Percentiles rank a stretch among this genome's conserved stretches.
phyloP scores from a whole-genome alignment of 768 basidiomycete species.

The Postia placenta region DNA sequence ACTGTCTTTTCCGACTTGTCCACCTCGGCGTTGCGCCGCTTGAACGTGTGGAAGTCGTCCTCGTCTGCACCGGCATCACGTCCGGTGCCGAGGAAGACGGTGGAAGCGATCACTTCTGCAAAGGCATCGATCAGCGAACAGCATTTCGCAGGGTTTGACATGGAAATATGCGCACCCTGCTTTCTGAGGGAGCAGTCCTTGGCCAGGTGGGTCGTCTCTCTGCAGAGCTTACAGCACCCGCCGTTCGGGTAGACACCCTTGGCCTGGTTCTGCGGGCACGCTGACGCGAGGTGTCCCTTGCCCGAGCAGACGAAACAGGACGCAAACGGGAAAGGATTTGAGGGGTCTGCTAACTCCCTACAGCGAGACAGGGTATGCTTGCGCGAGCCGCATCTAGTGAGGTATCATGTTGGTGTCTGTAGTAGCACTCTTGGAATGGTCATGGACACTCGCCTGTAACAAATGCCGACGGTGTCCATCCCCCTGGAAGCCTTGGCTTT shows the following conservation, averaged over 20 bases:
- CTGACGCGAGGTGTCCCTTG: slow-evolving; percentile 79
- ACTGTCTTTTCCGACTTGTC: slow-evolving; percentile 52
- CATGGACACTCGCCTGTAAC: slow-evolving; percentile 23
- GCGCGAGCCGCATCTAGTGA: slow-evolving; percentile 69
- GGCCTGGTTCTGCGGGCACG: slow-evolving; percentile 73
- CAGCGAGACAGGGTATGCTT: slow-evolving; percentile 78
- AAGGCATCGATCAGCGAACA: neutral
- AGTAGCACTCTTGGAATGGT: neutral
- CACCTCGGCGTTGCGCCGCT: slow-evolving; percentile 54
- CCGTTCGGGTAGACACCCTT: slow-evolving; percentile 89
- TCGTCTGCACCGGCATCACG: slow-evolving; percentile 78
- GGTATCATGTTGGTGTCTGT: neutral
- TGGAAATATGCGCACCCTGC: slow-evolving; percentile 35
- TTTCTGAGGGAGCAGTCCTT: slow-evolving; percentile 71
- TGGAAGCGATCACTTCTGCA: slow-evolving; percentile 31
- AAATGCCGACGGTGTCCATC: slow-evolving; percentile 66
- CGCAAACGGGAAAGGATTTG: slow-evolving; percentile 76
- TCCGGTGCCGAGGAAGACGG: slow-evolving; percentile 40
- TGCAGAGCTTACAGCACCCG: slow-evolving; percentile 86
- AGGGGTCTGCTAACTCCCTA: slow-evolving; percentile 53
- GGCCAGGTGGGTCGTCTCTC: slow-evolving; percentile 78
- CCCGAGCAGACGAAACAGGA: slow-evolving; percentile 87
- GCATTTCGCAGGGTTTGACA: slow-evolving; percentile 10
- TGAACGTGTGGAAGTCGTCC: slow-evolving; percentile 87
- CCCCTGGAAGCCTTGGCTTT: slow-evolving; percentile 25